Evolutionary conservation across 345 rosid genomes (phyloP).

Genomic region (Streptanthus diversifolius): DNA sequence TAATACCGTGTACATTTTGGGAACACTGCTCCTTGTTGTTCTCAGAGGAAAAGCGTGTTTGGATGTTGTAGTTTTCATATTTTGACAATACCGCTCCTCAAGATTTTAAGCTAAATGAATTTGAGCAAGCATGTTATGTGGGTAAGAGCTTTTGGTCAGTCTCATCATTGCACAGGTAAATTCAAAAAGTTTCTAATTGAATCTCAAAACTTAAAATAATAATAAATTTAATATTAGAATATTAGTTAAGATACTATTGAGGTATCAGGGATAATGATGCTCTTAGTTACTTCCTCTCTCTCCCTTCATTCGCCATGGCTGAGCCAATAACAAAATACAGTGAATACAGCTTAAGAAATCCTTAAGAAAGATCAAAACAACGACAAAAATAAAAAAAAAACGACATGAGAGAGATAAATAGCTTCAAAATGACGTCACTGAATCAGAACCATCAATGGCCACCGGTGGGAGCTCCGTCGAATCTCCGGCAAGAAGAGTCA

Average conservation of each 20-base stretch:
- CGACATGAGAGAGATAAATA: constrained; percentile 27
- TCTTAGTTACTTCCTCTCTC: neutral
- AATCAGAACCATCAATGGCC: constrained; percentile 44
- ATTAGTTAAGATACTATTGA: no score
- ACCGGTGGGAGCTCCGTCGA: constrained; percentile 59
- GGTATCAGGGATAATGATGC: no score
- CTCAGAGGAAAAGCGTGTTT: constrained; percentile 73
- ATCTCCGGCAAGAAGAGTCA: constrained; percentile 42
- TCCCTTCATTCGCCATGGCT: constrained; percentile 1
- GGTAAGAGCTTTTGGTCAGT: no score
- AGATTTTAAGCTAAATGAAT: no score
- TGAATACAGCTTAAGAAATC: neutral
- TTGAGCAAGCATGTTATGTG: no score
- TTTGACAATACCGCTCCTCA: no score
- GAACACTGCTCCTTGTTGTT: constrained; percentile 38
- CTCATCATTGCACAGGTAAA: no score
- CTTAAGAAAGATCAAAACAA: neutral
- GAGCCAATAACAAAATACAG: neutral
- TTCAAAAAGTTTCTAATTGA: no score
- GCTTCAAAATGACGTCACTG: constrained; percentile 12
- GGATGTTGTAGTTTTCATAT: no score
- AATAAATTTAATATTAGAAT: no score
- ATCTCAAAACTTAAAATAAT: no score
- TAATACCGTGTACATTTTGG: constrained; percentile 45
- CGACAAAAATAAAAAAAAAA: neutral